Evolutionary conservation across 352 stramenopile genomes (phyloP), one percentile per base, ranked within the genome.

Genomic region (Phytophthora pseudosyringae): DNA sequence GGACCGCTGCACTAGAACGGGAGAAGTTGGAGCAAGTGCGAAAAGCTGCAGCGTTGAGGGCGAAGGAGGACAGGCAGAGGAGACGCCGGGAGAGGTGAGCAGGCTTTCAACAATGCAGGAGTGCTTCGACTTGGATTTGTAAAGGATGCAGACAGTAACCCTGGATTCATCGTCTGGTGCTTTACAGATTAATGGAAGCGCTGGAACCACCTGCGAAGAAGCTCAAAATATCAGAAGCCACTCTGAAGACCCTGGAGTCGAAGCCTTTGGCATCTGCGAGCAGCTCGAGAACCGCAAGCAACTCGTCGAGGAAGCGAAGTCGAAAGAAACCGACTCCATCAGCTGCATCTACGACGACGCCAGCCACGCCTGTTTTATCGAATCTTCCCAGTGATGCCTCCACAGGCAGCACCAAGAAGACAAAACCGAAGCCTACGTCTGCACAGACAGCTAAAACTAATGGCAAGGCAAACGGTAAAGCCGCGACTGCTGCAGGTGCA

Each of bases 121-220:
- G 21, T 21, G 21, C 12, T 44, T 25, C 7, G 4, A 2, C 25
- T 50, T 18, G 5, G 33, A 15, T 46, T 26, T 44, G 28, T 44
- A 12, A 3, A 43, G 13, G 13, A 13, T 29, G 4, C 12, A 41
- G 11, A 13, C 3, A 45, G 8, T 64, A 32, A 54, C 31, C 1
- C 7, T 31, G 25, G 18, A 41, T 3, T 32, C 5, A 13, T 40
- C 49, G 33, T 49, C 5, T 63, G 12, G 16, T 21, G 5, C n/a
- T 36, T 38, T 53, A 38, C 48, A 77, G 72, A 53, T 28, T 59
- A 25, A 28, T 65, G 44, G 60, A 76, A 70, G 65, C 64, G 16
- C 38, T 67, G 29, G 60, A 80, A 53, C 72, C 67, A 10, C 77
- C 73, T 50, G 35, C 59, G 9, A 86, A 86, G 58, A 78, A 68